phyloP scores from a whole-genome alignment of 2,329 filamentous ascomycete genomes.

The Neofusicoccum cordaticola region DNA sequence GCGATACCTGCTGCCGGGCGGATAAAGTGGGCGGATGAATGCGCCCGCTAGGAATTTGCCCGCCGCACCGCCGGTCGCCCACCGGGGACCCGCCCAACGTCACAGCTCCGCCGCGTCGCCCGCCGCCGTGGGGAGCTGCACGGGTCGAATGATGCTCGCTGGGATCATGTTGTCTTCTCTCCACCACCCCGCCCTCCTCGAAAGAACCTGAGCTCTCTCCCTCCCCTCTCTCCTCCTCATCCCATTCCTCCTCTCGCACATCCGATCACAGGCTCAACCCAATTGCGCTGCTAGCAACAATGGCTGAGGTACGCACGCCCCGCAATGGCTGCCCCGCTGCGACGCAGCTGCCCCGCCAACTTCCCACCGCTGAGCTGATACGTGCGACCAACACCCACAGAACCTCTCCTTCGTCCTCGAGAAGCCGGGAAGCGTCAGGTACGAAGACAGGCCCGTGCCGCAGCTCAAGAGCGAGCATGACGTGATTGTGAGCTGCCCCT shows the following conservation, averaged over 20 bases:
- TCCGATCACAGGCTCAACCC: neutral
- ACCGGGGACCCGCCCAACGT: slow-evolving; percentile 4
- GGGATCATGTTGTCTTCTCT: neutral
- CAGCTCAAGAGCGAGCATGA: slow-evolving; percentile 65
- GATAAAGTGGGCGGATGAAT: slow-evolving; percentile 5
- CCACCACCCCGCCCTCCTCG: neutral
- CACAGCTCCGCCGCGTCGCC: slow-evolving; percentile 6
- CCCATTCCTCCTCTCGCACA: neutral
- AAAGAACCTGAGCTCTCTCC: neutral
- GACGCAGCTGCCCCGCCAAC: neutral
- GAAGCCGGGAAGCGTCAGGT: slow-evolving; percentile 68
- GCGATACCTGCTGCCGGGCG: neutral
- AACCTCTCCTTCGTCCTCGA: slow-evolving; percentile 85
- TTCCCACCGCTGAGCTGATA: neutral
- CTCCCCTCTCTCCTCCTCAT: neutral
- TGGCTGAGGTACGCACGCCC: slow-evolving; percentile 8
- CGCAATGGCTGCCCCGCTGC: neutral
- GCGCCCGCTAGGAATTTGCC: neutral
- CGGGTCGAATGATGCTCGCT: slow-evolving; percentile 1
- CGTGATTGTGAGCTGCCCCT: slow-evolving; percentile 68
- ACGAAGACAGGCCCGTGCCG: slow-evolving; percentile 73
- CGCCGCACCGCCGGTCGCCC: neutral
- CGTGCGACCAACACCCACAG: slow-evolving; percentile 30
- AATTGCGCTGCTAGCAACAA: neutral
- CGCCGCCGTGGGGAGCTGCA: neutral